A percentile compares a stretch with the other conserved stretches of the same genome.
phyloP scores from a whole-genome alignment of 176 grass and related monocot species.

The Hsuehochloa calcarea region DNA sequence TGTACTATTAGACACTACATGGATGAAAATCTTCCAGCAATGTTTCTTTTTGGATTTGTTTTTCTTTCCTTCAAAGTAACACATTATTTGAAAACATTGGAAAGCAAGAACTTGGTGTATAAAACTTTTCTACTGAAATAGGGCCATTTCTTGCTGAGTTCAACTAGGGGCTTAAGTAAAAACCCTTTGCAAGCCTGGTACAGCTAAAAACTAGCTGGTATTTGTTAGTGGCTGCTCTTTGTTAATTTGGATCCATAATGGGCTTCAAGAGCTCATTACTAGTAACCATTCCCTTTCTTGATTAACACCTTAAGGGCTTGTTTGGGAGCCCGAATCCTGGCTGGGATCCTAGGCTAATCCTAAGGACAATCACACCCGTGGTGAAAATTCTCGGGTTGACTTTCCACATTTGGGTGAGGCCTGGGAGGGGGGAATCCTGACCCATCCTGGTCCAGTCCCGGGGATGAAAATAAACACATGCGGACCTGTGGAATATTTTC shows the following conservation, averaged over 20 bases:
- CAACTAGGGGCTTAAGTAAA: neutral
- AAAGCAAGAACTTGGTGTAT: neutral
- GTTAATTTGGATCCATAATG: neutral
- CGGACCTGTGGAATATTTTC: too few species aligned
- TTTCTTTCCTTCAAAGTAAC: neutral
- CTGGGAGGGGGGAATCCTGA: too few species aligned
- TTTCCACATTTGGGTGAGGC: too few species aligned
- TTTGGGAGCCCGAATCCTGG: too few species aligned
- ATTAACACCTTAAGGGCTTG: neutral
- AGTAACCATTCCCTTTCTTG: neutral
- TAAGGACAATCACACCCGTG: too few species aligned
- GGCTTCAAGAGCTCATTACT: neutral
- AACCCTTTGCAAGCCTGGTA: neutral
- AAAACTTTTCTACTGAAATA: neutral
- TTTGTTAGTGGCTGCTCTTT: neutral
- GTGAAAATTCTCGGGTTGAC: too few species aligned
- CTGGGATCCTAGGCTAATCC: too few species aligned
- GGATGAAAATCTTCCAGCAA: neutral
- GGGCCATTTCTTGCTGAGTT: neutral
- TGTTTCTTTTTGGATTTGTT: neutral
- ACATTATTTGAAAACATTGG: conserved; percentile 1
- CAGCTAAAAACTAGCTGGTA: neutral
- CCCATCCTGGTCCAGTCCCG: too few species aligned
- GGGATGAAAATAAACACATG: too few species aligned
- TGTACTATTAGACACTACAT: neutral